These are phyloP conservation scores for Brassica carinata DNA, from an alignment of 345 rosid species.

Conservation along the genomic window DNA sequence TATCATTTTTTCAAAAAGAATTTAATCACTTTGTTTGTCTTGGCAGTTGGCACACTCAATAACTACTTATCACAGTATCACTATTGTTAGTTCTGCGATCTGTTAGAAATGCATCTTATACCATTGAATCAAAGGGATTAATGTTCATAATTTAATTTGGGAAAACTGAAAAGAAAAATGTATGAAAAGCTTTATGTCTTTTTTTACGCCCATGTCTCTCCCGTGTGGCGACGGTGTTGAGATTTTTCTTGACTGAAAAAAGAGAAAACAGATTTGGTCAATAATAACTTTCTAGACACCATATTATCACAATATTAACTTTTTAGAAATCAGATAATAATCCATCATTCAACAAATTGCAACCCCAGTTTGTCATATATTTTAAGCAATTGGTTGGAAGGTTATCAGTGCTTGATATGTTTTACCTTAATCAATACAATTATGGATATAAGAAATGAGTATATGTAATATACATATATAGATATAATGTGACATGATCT, in stretches of 20 bases:
- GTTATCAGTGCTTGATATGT: background rate
- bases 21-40: background rate
- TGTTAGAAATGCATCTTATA: background rate
- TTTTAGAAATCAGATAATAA: background rate
- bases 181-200: background rate
- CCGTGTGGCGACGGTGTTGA: conserved; percentile 3
- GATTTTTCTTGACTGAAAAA: conserved; percentile 11
- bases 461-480: background rate
- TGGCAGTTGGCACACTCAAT: background rate
- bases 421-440: conserved; percentile 23
- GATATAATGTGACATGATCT: conserved; percentile 18
- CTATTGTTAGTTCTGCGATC: background rate
- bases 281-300: conserved; percentile 7
- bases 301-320: background rate
- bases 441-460: conserved; percentile 13
- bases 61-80: background rate
- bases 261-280: conserved; percentile 12
- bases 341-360: conserved; percentile 2
- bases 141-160: background rate
- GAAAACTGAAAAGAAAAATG: background rate
- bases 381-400: background rate
- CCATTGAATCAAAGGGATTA: background rate
- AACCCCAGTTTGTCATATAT: background rate
- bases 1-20: background rate
- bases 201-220: conserved; percentile 2